Evolutionary conservation across 2,329 filamentous ascomycete species (phyloP).

Genomic region (Diaporthe longicolla): DNA sequence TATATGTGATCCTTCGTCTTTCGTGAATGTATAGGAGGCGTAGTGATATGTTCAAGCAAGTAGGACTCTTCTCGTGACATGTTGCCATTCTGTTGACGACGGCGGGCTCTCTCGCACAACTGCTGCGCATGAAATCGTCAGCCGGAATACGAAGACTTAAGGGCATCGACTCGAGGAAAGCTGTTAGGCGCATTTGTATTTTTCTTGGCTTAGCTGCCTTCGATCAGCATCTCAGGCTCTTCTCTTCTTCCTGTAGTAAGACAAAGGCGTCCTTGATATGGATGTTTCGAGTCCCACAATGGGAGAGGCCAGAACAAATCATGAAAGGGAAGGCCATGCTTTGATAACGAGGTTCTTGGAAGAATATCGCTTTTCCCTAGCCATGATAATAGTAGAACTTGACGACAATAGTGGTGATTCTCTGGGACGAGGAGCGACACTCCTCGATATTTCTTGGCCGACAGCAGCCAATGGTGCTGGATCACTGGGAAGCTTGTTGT

Average conservation of each 20-base stretch:
- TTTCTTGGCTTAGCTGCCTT: background rate
- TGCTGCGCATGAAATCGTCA: no score
- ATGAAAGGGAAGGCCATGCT: no score
- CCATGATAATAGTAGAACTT: fast-evolving
- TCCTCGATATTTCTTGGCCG: background rate
- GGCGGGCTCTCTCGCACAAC: no score
- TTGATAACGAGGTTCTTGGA: background rate
- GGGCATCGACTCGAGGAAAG: background rate
- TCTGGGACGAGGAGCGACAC: background rate
- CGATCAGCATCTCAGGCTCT: no score
- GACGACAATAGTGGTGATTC: no score
- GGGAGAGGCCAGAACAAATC: no score
- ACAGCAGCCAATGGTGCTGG: background rate
- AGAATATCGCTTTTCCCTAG: background rate
- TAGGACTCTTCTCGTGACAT: no score
- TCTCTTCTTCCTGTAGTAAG: background rate
- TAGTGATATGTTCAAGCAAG: no score
- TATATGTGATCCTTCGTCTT: no score
- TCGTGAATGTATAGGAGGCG: no score
- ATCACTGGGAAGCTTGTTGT: background rate
- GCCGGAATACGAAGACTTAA: background rate
- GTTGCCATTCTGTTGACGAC: no score
- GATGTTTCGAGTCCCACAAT: background rate
- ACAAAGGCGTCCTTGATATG: background rate
- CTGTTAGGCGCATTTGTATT: background rate